These are phyloP conservation scores for Penicillium sp. DNA, from an alignment of 2,329 filamentous ascomycete species.

Conservation along the genomic window DNA sequence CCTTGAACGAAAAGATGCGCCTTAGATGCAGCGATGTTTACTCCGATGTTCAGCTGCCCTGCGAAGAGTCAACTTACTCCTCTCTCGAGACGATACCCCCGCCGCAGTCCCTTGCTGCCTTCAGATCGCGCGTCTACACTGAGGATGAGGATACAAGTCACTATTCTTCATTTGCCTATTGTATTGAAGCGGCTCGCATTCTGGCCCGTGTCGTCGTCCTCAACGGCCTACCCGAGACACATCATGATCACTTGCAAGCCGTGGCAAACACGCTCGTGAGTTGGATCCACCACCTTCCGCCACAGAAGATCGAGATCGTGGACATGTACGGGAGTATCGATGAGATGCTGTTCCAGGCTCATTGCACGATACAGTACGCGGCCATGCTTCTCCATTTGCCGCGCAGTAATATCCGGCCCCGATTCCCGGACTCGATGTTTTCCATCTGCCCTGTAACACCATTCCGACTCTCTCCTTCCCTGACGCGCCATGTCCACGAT, in stretches of 20 bases:
- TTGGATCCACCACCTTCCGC: slow-evolving; percentile 77
- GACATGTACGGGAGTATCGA: slow-evolving; percentile 72
- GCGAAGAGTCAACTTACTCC: slow-evolving; percentile 69
- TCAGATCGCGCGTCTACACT: slow-evolving; percentile 67
- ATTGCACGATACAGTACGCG: slow-evolving; percentile 44
- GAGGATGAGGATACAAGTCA: slow-evolving; percentile 61
- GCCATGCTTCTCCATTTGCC: slow-evolving; percentile 76
- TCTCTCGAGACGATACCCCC: slow-evolving; percentile 59
- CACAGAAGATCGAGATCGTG: slow-evolving; percentile 69
- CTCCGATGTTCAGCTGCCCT: slow-evolving; percentile 73
- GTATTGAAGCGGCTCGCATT: slow-evolving; percentile 76
- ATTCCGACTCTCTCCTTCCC: slow-evolving; percentile 31
- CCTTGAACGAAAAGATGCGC: slow-evolving; percentile 53
- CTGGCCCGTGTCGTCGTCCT: slow-evolving; percentile 70
- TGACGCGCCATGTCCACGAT: slow-evolving; percentile 33
- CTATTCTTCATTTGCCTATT: slow-evolving; percentile 82
- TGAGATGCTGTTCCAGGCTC: slow-evolving; percentile 56
- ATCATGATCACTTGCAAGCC: slow-evolving; percentile 60
- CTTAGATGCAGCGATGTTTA: slow-evolving; percentile 50
- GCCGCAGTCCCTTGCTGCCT: slow-evolving; percentile 59
- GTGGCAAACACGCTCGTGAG: slow-evolving; percentile 63
- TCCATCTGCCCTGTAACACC: slow-evolving; percentile 25
- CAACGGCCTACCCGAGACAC: slow-evolving; percentile 38
- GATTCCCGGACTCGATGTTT: slow-evolving; percentile 23
- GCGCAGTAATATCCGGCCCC: slow-evolving; percentile 65